Evolutionary conservation across 2,329 filamentous ascomycete genomes (phyloP).

Genomic region (Botrytis sinoallii): DNA sequence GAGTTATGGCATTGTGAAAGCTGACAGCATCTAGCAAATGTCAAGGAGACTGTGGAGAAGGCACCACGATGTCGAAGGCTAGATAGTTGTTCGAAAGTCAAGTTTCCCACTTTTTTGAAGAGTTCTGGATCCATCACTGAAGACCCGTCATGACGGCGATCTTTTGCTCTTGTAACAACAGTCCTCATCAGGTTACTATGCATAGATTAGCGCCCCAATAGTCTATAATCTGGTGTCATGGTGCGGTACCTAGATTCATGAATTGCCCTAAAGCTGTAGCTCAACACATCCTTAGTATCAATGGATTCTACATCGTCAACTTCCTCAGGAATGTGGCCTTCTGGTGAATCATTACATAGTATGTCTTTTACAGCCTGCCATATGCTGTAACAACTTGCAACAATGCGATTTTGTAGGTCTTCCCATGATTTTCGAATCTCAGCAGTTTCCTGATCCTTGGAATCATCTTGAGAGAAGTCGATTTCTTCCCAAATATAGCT

Average conservation of each 20-base stretch:
- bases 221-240: neutral
- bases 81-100: conserved; percentile 80
- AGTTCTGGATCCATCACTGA: conserved; percentile 51
- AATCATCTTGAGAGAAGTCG: conserved; percentile 19
- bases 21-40: conserved; percentile 78
- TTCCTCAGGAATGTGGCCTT: conserved; percentile 78
- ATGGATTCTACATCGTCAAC: conserved; percentile 68
- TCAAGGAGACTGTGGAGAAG: conserved; percentile 88
- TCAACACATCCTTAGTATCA: conserved; percentile 84
- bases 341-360: conserved; percentile 90
- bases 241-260: conserved; percentile 80
- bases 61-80: conserved; percentile 85
- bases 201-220: conserved; percentile 16
- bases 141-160: conserved; percentile 42
- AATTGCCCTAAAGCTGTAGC: conserved; percentile 92
- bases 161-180: conserved; percentile 50
- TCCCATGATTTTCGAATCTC: conserved; percentile 21
- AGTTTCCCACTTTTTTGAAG: conserved; percentile 64
- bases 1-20: conserved; percentile 39
- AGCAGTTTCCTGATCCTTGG: conserved; percentile 1
- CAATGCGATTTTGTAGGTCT: conserved; percentile 51
- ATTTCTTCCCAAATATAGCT: conserved; percentile 34
- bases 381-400: conserved; percentile 61
- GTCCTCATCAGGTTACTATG: conserved; percentile 67
- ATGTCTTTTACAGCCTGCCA: conserved; percentile 75